Percentiles rank a stretch among this genome's conserved stretches.
Conservation (phyloP, 306 rosid species). For the Coriaria nepalensis region DNA sequence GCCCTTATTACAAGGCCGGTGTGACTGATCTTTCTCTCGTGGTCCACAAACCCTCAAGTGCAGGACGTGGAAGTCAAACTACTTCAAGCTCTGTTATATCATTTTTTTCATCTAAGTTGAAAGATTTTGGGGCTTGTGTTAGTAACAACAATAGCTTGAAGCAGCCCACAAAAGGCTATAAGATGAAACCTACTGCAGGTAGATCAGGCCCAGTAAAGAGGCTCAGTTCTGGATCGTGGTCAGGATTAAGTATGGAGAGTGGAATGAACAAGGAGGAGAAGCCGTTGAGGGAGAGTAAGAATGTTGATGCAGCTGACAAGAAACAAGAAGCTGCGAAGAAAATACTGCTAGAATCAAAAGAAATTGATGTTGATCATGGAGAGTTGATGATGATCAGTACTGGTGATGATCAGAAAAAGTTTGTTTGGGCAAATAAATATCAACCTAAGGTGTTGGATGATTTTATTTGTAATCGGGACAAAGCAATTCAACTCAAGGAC, state of each 20-base stretch:
- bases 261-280: conserved; percentile 23
- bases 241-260: neutral
- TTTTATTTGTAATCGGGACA: conserved; percentile 56
- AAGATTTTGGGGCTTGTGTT: conserved; percentile 13
- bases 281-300: conserved; percentile 59
- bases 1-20: conserved; percentile 27
- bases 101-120: conserved; percentile 10
- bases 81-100: conserved; percentile 6
- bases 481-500: conserved; percentile 32
- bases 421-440: conserved; percentile 48
- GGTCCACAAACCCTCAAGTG: conserved; percentile 2
- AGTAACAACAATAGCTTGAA: neutral
- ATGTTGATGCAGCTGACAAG: too few species aligned
- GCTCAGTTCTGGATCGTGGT: too few species aligned
- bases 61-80: conserved; percentile 4
- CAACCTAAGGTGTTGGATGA: conserved; percentile 44
- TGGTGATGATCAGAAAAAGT: conserved; percentile 16
- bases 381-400: too few species aligned
- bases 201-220: too few species aligned
- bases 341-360: too few species aligned
- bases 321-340: too few species aligned
- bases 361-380: too few species aligned
- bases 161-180: too few species aligned
- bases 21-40: neutral
- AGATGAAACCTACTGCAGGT: too few species aligned